phyloP scores from a whole-genome alignment of 371 early-diverging fungal species.

The Coemansia sp. region DNA sequence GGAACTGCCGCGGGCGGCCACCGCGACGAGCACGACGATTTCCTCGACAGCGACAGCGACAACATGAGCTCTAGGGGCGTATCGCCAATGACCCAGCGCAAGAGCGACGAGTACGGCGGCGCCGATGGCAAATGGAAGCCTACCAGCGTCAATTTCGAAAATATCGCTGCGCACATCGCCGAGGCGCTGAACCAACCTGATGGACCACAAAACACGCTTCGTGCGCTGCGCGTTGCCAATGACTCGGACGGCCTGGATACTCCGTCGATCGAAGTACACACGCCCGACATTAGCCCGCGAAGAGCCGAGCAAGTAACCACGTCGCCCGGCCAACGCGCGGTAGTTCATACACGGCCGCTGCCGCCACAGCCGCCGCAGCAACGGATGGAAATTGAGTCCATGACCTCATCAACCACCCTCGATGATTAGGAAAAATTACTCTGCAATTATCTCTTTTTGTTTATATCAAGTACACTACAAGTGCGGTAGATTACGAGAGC shows the following conservation, averaged over 20 bases:
- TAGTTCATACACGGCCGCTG: constrained; percentile 12
- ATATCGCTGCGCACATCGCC: constrained; percentile 38
- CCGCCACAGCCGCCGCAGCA: not conserved
- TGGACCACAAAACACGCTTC: constrained; percentile 3
- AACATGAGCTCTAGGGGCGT: constrained; percentile 4
- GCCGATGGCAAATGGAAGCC: constrained; percentile 14
- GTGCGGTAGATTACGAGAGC: not conserved
- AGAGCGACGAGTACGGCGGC: not conserved
- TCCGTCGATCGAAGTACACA: constrained; percentile 7
- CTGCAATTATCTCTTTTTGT: not conserved
- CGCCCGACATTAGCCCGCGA: constrained; percentile 23
- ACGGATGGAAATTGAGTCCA: not conserved
- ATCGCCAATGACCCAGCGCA: not conserved
- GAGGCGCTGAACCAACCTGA: constrained; percentile 24
- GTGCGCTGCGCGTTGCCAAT: not conserved
- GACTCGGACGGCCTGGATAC: not conserved
- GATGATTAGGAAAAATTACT: not conserved
- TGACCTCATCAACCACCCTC: not conserved
- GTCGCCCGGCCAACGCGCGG: constrained; percentile 18
- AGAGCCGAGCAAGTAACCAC: constrained; percentile 22
- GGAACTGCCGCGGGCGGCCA: not conserved
- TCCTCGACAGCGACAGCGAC: constrained; percentile 45
- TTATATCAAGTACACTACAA: not conserved
- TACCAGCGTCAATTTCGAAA: constrained; percentile 35
- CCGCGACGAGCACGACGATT: constrained; percentile 21